Conservation (phyloP, 2,329 filamentous ascomycete species). For the Penicillium vulpinum region DNA sequence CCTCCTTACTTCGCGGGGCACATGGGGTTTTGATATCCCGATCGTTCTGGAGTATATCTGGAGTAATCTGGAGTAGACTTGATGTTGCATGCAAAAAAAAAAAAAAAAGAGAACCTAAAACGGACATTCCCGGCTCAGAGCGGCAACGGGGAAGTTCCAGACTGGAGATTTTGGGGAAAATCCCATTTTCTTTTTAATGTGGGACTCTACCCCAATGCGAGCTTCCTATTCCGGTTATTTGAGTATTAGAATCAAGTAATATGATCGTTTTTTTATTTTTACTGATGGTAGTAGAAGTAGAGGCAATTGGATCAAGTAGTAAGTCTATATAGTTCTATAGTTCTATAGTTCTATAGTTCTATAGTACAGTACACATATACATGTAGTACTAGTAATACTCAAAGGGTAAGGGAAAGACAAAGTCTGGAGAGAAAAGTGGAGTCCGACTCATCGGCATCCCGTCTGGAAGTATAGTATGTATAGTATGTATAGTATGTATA, state of each 20-base stretch:
- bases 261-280: too few species aligned
- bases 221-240: conserved; percentile 7
- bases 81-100: conserved; percentile 20
- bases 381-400: too few species aligned
- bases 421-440: not conserved
- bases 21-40: conserved; percentile 10
- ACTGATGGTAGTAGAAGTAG: too few species aligned
- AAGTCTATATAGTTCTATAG: too few species aligned
- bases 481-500: not conserved
- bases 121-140: conserved; percentile 31
- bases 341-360: too few species aligned
- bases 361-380: too few species aligned
- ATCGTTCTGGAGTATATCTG: too few species aligned
- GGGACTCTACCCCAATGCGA: conserved; percentile 26
- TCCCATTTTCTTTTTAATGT: conserved; percentile 8
- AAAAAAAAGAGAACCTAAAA: too few species aligned
- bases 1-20: conserved; percentile 31
- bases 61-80: conserved; percentile 6
- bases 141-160: conserved; percentile 12
- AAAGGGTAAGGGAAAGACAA: too few species aligned
- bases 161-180: not conserved
- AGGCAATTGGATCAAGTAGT: too few species aligned
- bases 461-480: not conserved
- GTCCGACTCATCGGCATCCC: conserved; percentile 1
- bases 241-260: too few species aligned